Conservation (phyloP, 2,329 filamentous ascomycete genomes). For the Botrytis medusae region DNA sequence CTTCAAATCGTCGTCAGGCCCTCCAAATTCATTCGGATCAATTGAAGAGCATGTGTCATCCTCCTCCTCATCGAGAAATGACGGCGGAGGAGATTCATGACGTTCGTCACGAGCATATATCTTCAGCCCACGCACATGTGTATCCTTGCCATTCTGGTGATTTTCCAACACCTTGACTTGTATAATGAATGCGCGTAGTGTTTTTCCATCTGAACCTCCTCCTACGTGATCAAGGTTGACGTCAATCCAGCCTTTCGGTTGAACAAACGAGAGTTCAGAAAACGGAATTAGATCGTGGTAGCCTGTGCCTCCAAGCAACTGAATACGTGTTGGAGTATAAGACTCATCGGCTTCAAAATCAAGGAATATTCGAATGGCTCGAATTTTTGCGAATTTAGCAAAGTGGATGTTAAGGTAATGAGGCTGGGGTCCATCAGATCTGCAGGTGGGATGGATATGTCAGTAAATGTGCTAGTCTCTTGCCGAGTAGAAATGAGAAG, state of each 20-base stretch:
- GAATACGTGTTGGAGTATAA: constrained; percentile 92
- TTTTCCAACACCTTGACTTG: constrained; percentile 93
- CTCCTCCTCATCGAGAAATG: constrained; percentile 22
- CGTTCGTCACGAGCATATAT: constrained; percentile 59
- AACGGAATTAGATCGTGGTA: constrained; percentile 91
- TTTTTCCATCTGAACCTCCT: constrained; percentile 61
- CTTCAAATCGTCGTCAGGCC: not conserved
- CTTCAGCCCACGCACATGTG: constrained; percentile 91
- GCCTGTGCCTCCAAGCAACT: constrained; percentile 84
- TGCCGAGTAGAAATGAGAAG: not conserved
- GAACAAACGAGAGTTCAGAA: constrained; percentile 72
- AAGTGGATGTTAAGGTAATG: constrained; percentile 84
- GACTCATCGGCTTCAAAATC: constrained; percentile 93
- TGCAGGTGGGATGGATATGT: constrained; percentile 36
- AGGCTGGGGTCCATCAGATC: constrained; percentile 80
- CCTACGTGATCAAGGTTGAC: constrained; percentile 67
- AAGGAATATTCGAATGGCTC: constrained; percentile 77
- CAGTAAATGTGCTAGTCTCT: not conserved
- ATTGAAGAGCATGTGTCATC: constrained; percentile 13
- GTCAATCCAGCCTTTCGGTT: constrained; percentile 87
- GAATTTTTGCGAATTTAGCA: constrained; percentile 77
- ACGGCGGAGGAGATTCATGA: constrained; percentile 28
- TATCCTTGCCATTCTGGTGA: constrained; percentile 98
- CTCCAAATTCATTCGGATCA: constrained; percentile 3
- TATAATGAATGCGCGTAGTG: constrained; percentile 83